Conservation (phyloP, 148 eudicot genomes). For the Arctostaphylos glauca region DNA sequence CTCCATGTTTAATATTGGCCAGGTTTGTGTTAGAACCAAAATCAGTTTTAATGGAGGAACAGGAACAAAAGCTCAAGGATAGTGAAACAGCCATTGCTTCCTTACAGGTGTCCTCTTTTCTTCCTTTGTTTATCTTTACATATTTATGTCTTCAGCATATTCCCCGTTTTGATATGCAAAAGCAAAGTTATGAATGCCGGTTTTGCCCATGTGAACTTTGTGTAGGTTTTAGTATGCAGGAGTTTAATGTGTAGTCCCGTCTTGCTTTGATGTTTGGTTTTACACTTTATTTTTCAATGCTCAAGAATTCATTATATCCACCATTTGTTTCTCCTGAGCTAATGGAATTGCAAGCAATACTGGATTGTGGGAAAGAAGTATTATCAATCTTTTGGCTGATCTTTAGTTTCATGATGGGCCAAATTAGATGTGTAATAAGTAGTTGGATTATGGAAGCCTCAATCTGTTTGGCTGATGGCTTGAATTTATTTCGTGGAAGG, state of each 20-base stretch:
- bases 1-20: slow-evolving; percentile 18
- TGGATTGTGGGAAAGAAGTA: neutral
- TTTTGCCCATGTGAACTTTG: neutral
- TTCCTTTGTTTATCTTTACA: neutral
- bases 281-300: neutral
- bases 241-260: neutral
- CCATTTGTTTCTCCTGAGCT: neutral
- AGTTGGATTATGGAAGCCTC: neutral
- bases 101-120: slow-evolving; percentile 55
- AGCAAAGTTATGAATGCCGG: neutral
- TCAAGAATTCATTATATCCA: neutral
- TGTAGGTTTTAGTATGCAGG: neutral
- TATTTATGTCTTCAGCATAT: neutral
- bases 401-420: neutral
- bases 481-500: neutral
- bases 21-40: slow-evolving; percentile 96
- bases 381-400: neutral
- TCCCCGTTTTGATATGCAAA: neutral
- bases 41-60: slow-evolving; percentile 75
- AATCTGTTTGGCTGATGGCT: neutral
- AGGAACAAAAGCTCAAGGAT: slow-evolving; percentile 75
- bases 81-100: slow-evolving; percentile 82
- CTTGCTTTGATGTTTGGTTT: neutral
- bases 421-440: neutral
- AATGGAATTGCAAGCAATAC: neutral